Evolutionary conservation across 2,329 filamentous ascomycete genomes (phyloP), one percentile per base, ranked within the genome.

Genomic region (Geoglossum cookeanum): DNA sequence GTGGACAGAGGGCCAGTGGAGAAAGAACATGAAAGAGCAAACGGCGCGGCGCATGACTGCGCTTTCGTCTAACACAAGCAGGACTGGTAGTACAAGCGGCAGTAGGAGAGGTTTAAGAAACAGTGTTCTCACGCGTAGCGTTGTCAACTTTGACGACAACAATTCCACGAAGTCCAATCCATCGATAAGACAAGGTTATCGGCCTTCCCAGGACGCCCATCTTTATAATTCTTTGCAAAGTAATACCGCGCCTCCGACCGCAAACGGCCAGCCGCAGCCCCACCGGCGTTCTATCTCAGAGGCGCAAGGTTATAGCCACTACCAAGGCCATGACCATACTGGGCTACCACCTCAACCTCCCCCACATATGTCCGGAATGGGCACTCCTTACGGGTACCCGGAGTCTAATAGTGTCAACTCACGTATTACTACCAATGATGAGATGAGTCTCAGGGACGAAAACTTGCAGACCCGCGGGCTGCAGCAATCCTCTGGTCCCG

Each of bases 1-100:
- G 29, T 96, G 90, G 89, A 82, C 75, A 49, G 92, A 97, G 70
- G 78, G 83, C 29, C 87, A 96, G 62, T 98, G 92, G 92, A 81
- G 90, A 62, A 85, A 83, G 66, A 81, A 84, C 65, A 71, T 98
- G 67, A 97, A 96, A 70, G 89, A 96, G 59, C 74, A 91, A 49
- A 96, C 91, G 0, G 81, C 85, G 3, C 81, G 80, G 57, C 80
- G 88, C 27, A 91, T 94, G 79, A 80, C 79, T 32, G 76, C 74
- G 15, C 72, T 80, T 54, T 77, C 79, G 51, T 76, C 63, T 33
- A 64, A 63, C 8, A 35, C 22, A n/a, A 17, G 11, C 30, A 35
- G 65, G 29, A 62, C 67, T n/a, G 64, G 66, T 44, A 67, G 67
- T 57, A 67, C 70, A n/a, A 71, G 72, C 55, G 72, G 71, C 58